Base-by-base conservation (phyloP, 2,329 filamentous ascomycete species). In the Botrytis porri region DNA sequence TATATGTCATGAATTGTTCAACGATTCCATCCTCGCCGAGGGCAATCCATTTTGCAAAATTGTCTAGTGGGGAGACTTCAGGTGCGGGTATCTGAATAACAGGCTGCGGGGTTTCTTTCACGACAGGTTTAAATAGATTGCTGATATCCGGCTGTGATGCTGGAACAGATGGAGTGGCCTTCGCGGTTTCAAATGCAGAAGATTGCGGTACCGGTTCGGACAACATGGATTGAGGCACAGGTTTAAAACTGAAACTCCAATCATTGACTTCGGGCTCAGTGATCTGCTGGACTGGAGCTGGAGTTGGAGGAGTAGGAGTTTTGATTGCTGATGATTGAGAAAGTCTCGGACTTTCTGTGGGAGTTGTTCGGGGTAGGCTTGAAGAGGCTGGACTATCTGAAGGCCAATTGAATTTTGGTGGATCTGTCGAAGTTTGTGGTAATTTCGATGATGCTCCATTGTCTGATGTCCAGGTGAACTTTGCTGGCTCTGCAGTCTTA, bases 11-110 rank as follows among this genome's bases (percentile, higher is more conserved):
- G 64, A 81, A 81, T 48, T 82, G 78, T 32, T 81, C 80, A 22
- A 82, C 43, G n/a, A 82, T 71, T 18, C 80, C 80, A 45, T 77
- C 77, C 32, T 78, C 74, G 3, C 79, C 80, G 10, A 78, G 69
- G 14, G 75, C 63, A 62, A 78, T 60, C 80, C 80, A 81, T 37
- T 79, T 70, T 25, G 78, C 65, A 29, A 80, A 63, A 29, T 69
- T 67, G 12, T 72, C 70, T 37, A 72, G 32, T 16, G 73, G 25
- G 18, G 63, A 39, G 2, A 41, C 32, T 39, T 73, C n/a, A 32
- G 65, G 51, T 67, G n/a, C 18, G 16, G 39, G 45, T 48, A 32
- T 32, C 25, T 43, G 60, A 18, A 59, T 18, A 18, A 22, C n/a
- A 4, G 61, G 37, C 29, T 41, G 29, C 4, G 70, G 18, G 22